Percentiles rank a stretch among this genome's conserved stretches.
Evolutionary conservation across 768 basidiomycete species (phyloP).

Genomic region (Hirschioporus abietinus): DNA sequence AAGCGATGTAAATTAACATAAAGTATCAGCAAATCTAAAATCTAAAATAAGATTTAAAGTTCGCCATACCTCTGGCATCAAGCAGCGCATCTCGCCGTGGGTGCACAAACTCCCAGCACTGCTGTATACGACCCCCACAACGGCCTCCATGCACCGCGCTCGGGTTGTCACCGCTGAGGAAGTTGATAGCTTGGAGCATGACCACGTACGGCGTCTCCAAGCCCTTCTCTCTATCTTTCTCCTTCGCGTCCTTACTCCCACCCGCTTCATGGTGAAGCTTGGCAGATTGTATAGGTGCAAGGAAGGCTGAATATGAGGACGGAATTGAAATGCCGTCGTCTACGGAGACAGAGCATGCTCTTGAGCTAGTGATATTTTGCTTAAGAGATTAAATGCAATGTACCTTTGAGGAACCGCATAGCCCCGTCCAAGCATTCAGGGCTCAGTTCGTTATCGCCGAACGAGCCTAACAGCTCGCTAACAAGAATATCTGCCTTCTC

Average conservation of each 20-base stretch:
- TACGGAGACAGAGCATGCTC: conserved; percentile 27
- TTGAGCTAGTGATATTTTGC: background rate
- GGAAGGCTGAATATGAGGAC: conserved; percentile 89
- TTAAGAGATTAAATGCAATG: conserved; percentile 21
- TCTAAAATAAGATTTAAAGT: conserved; percentile 13
- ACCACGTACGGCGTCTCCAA: conserved; percentile 97
- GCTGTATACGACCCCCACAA: conserved; percentile 82
- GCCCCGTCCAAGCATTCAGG: conserved; percentile 98
- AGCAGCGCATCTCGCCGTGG: conserved; percentile 76
- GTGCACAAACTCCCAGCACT: conserved; percentile 98
- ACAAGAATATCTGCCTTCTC: conserved; percentile 90
- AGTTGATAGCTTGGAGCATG: conserved; percentile 93
- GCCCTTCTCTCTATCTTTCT: conserved; percentile 45
- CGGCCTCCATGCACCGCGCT: conserved; percentile 33
- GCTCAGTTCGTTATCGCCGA: conserved; percentile 97
- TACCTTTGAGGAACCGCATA: conserved; percentile 87
- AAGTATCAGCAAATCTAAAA: background rate
- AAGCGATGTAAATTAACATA: conserved; percentile 4
- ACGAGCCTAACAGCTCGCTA: conserved; percentile 93
- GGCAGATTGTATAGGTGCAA: conserved; percentile 91
- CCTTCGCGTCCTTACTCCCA: conserved; percentile 42
- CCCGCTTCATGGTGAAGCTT: conserved; percentile 86
- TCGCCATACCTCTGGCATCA: conserved; percentile 58
- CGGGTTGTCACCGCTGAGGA: conserved; percentile 68
- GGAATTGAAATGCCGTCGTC: conserved; percentile 95